Base-by-base conservation (phyloP, 345 rosid genomes). In the Gossypium anomalum region DNA sequence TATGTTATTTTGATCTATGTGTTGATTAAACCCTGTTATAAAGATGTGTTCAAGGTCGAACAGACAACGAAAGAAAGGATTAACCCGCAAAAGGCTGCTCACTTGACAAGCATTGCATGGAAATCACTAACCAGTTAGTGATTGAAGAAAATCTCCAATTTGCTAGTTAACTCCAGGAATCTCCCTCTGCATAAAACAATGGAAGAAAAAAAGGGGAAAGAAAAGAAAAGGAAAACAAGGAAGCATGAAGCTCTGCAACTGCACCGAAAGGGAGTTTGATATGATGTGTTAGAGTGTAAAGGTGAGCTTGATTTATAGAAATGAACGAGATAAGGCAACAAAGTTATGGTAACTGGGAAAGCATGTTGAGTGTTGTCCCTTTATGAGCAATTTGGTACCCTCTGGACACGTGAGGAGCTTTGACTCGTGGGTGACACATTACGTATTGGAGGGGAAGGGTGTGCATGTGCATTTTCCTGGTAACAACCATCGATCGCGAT, bases 31-130 rank as follows among this genome's bases (percentile, higher is more conserved):
- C 15, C 74, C 27, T n/a, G 8, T 34, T 70, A 48, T 48, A 53
- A 51, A 23, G 43, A 53, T 51, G 73, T 55, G 62, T 73, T 67
- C 77, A 76, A 75, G 83, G 83, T 70, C 83, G 83, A 81, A 81
- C 83, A 80, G 83, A 80, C 83, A 80, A 80, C 71, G 83, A 80
- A 80, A 45, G 67, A 65, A 51, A 69, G 76, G 73, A 43, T 75
- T 53, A 77, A 74, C 52, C 76, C 5, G 77, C 81, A 71, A 74
- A 74, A 71, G 76, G 63, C 78, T 66, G 80, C 73, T 77, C 76
- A 58, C 74, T 78, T 81, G 81, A 70, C 59, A 71, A 81, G 83
- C 78, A 64, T 57, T 49, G 74, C 72, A 68, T 68, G 72, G 72
- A 68, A 68, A 68, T 75, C 70, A 76, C 78, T 80, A 78, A 80